phyloP scores from a whole-genome alignment of 495 filamentous ascomycete genomes.

The Aspergillus sclerotiicarbonarius region DNA sequence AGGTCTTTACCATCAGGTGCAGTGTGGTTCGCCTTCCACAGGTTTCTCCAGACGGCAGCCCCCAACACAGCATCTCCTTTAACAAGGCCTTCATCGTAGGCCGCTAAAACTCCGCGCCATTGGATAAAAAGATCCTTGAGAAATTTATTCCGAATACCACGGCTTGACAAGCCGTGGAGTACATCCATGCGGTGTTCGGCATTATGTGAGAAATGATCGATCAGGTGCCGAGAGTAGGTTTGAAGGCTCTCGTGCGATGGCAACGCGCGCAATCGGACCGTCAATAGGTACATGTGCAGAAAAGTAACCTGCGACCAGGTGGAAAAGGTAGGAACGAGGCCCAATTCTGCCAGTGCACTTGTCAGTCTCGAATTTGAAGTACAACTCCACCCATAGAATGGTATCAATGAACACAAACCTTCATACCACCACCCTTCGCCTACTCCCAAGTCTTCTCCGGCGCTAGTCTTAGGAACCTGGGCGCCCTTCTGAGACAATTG shows the following conservation, averaged over 20 bases:
- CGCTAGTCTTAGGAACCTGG: conserved; percentile 60
- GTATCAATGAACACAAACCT: conserved; percentile 48
- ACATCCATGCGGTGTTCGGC: conserved; percentile 83
- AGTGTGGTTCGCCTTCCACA: conserved; percentile 66
- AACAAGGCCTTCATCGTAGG: conserved; percentile 83
- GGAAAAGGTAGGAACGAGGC: conserved; percentile 77
- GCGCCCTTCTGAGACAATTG: conserved; percentile 51
- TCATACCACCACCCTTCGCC: conserved; percentile 80
- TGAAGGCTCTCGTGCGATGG: conserved; percentile 55
- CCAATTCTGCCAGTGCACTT: conserved; percentile 44
- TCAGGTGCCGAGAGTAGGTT: conserved; percentile 70
- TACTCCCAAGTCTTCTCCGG: conserved; percentile 75
- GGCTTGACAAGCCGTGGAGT: conserved; percentile 64
- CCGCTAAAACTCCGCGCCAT: conserved; percentile 79
- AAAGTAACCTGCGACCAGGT: conserved; percentile 96
- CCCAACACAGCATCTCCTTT: conserved; percentile 84
- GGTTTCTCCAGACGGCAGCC: conserved; percentile 87
- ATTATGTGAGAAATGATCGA: conserved; percentile 92
- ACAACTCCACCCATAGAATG: neutral
- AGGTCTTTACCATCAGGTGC: conserved; percentile 52
- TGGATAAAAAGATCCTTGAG: conserved; percentile 89
- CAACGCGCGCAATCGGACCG: conserved; percentile 78
- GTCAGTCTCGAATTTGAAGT: neutral
- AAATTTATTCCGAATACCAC: conserved; percentile 72
- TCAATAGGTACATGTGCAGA: conserved; percentile 90